A percentile compares a stretch with the other conserved stretches of the same genome.
Conservation (phyloP, 495 filamentous ascomycete genomes). For the Parmelia sp. region DNA sequence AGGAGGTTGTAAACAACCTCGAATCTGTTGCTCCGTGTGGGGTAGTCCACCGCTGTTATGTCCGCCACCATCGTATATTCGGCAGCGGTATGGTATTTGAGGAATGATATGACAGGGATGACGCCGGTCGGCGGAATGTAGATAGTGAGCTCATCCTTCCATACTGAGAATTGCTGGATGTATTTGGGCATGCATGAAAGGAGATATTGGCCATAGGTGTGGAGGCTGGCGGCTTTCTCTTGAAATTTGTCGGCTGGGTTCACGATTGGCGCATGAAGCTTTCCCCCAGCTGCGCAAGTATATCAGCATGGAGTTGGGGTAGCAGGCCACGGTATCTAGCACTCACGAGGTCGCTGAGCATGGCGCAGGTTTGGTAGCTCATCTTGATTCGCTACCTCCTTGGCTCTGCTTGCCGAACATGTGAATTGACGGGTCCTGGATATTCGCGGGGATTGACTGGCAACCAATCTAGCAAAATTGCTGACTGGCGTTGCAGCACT, state of each 20-base stretch:
- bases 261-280: constrained; percentile 70
- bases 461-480: background rate
- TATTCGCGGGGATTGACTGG: background rate
- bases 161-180: constrained; percentile 97
- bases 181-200: constrained; percentile 96
- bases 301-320: constrained; percentile 18
- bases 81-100: constrained; percentile 95
- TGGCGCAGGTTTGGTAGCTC: constrained; percentile 59
- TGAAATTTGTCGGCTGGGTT: constrained; percentile 91
- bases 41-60: constrained; percentile 93
- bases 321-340: background rate
- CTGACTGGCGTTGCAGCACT: constrained; percentile 7
- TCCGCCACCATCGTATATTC: constrained; percentile 91
- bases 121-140: constrained; percentile 84
- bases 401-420: constrained; percentile 24
- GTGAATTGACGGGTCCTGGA: constrained; percentile 23
- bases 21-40: constrained; percentile 87
- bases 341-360: constrained; percentile 56
- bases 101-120: constrained; percentile 85
- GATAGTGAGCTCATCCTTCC: constrained; percentile 97
- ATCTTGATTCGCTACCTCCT: constrained; percentile 32
- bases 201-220: constrained; percentile 92
- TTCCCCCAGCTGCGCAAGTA: constrained; percentile 44
- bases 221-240: constrained; percentile 73
- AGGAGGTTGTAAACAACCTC: constrained; percentile 98